Evolutionary conservation across 768 basidiomycete species (phyloP).

Genomic region (Hirschioporus abietinus): DNA sequence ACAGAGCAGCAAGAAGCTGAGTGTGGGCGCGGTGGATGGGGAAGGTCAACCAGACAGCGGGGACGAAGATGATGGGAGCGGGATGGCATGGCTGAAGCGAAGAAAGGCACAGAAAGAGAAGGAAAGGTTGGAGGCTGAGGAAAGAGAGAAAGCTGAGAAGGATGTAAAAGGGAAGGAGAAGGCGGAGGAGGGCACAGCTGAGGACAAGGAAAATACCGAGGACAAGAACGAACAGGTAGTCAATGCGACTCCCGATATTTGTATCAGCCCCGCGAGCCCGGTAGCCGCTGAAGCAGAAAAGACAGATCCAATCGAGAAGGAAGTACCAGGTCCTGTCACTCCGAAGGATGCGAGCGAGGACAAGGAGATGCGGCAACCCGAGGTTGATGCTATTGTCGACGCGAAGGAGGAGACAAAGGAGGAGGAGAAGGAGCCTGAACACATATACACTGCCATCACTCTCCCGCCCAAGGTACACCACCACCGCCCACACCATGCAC

Average conservation of each 20-base stretch:
- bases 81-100: slow-evolving; percentile 76
- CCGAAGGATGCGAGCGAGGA: slow-evolving; percentile 15
- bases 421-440: slow-evolving; percentile 17
- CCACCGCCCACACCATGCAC: slow-evolving; percentile 12
- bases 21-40: slow-evolving; percentile 15
- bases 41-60: slow-evolving; percentile 16
- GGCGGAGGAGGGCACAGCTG: slow-evolving; percentile 23
- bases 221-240: slow-evolving; percentile 11
- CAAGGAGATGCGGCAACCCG: slow-evolving; percentile 4
- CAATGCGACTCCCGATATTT: slow-evolving; percentile 6
- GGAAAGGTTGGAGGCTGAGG: slow-evolving; percentile 41
- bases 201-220: slow-evolving; percentile 12
- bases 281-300: slow-evolving; percentile 17
- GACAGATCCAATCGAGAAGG: slow-evolving; percentile 15
- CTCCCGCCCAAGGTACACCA: slow-evolving; percentile 29
- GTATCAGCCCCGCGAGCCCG: slow-evolving; percentile 7
- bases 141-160: slow-evolving; percentile 28
- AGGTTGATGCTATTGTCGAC: slow-evolving; percentile 9
- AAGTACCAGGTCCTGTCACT: slow-evolving; percentile 6
- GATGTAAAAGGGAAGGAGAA: slow-evolving; percentile 12
- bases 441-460: slow-evolving; percentile 29
- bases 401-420: neutral
- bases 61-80: slow-evolving; percentile 68
- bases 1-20: slow-evolving; percentile 19
- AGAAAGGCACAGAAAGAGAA: slow-evolving; percentile 54